Base-by-base conservation (phyloP, 192 early-diverging fungal genomes). In the Funneliformis mosseae region DNA sequence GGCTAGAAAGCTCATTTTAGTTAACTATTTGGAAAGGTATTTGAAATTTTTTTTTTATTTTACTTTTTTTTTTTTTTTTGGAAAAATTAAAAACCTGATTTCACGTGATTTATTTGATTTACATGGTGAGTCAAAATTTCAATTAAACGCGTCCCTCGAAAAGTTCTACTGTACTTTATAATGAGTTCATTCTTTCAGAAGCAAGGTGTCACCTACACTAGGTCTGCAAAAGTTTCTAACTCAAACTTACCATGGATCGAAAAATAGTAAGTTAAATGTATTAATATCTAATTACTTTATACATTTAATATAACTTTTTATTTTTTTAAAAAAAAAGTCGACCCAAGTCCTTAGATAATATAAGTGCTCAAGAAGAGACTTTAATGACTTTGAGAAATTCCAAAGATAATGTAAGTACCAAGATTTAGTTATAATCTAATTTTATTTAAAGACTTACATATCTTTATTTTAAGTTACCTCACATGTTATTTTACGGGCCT, bases 401-500 rank as follows among this genome's bases (percentile, higher is more conserved):
- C 8, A 83, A 45, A 23, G 18, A 38, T 25, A n/a, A 43, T 0
- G 64, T 46, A 45, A 28, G 23, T 74, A 9, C 1, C 7, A 10
- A 64, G 12, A 67, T 8, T 72, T 48, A 18, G 64, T 23, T 63
- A 25, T 25, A 9, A n/a, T 27, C 60, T 81, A 69, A 14, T 45
- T 43, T 42, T 38, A 42, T 16, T 43, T 23, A 25, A 38, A 25
- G 18, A 46, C 25, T 61, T 38, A 12, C 25, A 8, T n/a, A 14
- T 61, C 8, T 45, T 38, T 87, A 1, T 33, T 23, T 55, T n/a
- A 74, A 96, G 94, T 88, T 99, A 41, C 97, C 97, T 16, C 97
- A 99, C 83, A 87, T 98, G 33, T 85, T 99, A 41, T 98, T 99
- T 83, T 98, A 97, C 85, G 97, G 97, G n/a, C 96, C 96, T 55